Conservation (phyloP, 257 asterid species). For the Primulina huaijiensis region DNA sequence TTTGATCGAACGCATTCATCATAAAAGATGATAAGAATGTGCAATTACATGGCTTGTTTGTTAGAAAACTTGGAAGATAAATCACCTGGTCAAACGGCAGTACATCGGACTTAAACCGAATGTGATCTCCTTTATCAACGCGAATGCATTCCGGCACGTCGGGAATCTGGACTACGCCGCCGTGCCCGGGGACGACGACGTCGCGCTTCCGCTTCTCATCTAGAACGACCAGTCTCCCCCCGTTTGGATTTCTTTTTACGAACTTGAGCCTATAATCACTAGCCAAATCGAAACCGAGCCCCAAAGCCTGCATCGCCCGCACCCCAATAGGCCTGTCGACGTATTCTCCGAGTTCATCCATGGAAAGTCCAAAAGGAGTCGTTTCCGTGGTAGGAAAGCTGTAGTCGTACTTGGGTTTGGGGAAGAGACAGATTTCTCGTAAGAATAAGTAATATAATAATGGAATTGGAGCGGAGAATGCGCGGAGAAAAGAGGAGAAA, state of each 20-base stretch:
- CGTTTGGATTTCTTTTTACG: slow-evolving; percentile 58
- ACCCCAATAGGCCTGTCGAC: slow-evolving; percentile 62
- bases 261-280: slow-evolving; percentile 92
- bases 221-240: slow-evolving; percentile 61
- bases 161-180: slow-evolving; percentile 46
- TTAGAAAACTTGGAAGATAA: slow-evolving; percentile 23
- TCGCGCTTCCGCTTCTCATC: slow-evolving; percentile 57
- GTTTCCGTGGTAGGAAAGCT: no score
- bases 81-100: slow-evolving; percentile 68
- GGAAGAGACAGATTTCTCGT: no score
- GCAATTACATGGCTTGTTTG: no score
- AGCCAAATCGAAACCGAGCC: slow-evolving; percentile 91
- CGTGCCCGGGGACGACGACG: slow-evolving; percentile 58
- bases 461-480: no score
- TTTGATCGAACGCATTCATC: no score
- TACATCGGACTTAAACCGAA: slow-evolving; percentile 89
- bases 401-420: no score
- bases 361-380: no score
- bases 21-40: no score
- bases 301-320: slow-evolving; percentile 75
- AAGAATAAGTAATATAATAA: no score
- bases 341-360: background rate
- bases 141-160: slow-evolving; percentile 77
- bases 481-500: no score
- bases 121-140: slow-evolving; percentile 86